These are phyloP conservation scores for Globisporangium viniferum DNA, from an alignment of 352 stramenopile species.

Conservation along the genomic window DNA sequence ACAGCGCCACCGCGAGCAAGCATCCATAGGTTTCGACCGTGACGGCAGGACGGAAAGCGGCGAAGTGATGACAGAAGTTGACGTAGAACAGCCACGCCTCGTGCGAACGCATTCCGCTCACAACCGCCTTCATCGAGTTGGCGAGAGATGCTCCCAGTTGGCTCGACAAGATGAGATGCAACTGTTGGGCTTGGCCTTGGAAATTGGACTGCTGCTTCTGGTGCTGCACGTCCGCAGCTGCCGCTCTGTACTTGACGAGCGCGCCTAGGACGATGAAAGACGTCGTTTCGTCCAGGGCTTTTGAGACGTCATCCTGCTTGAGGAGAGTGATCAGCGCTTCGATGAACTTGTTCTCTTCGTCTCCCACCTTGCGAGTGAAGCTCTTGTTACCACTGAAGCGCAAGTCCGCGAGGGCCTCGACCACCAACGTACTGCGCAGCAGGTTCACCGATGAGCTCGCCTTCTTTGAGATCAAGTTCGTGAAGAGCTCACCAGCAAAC, in stretches of 20 bases:
- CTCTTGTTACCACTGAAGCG: conserved; percentile 9
- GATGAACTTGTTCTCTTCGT: conserved; percentile 34
- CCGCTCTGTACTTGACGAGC: conserved; percentile 52
- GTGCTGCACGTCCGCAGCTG: conserved; percentile 18
- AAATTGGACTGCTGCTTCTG: conserved; percentile 17
- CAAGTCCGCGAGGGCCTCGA: conserved; percentile 32
- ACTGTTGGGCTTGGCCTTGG: not conserved
- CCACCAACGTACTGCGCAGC: conserved; percentile 26
- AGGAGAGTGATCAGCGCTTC: conserved; percentile 26
- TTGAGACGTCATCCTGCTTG: conserved; percentile 17
- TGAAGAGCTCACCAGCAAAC: conserved; percentile 39
- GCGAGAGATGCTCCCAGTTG: conserved; percentile 33
- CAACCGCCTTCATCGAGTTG: conserved; percentile 43
- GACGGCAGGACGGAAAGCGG: conserved; percentile 38
- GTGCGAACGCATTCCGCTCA: conserved; percentile 11
- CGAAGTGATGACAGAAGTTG: conserved; percentile 52
- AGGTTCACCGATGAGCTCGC: conserved; percentile 10
- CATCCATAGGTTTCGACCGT: conserved; percentile 60
- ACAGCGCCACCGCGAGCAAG: conserved; percentile 51
- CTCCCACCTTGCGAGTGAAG: conserved; percentile 8
- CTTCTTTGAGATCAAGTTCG: conserved; percentile 4
- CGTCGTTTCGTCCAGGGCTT: conserved; percentile 15
- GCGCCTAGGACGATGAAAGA: conserved; percentile 47
- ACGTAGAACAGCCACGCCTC: conserved; percentile 53
- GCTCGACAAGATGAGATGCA: conserved; percentile 15